Evolutionary conservation across 176 grass and related monocot genomes (phyloP), one percentile per base, ranked within the genome.

Genomic region (Pontederia paniculata): DNA sequence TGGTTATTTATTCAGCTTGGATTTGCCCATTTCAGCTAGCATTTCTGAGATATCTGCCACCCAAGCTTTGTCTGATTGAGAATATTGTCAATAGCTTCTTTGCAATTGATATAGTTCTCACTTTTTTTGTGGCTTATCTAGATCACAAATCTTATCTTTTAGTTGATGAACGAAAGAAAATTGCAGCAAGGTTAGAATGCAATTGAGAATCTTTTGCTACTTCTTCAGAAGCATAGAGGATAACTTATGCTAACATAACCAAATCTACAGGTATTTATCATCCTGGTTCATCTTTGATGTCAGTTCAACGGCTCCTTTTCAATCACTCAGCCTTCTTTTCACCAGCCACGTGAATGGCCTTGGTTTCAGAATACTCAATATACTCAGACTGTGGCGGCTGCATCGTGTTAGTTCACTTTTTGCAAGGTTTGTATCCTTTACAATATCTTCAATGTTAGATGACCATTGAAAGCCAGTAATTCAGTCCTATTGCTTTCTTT

Each of bases 1-100:
- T 53, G 51, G 51, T 53, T 10, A 53, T 53, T 10, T 53, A 53
- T 53, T 53, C 51, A 19, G 51, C 51, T 21, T 53, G 51, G 51
- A 20, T 53, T 9, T 53, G 16, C 18, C 51, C 51, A 9, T 53
- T 53, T 53, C 17, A 53, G 20, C 20, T 53, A n/a, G 51, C 17
- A 20, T 53, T 53, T 20, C 9, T 53, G 18, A 20, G 11, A n/a
- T 18, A 53, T n/a, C 14, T 10, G 20, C 17, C 9, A 2, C 17
- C 17, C 9, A 20, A 9, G 3, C 51, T 53, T 10, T 2, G 9
- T 53, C 9, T 53, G 7, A 18, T 20, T 0, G 51, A 53, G 17
- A 53, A 53, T 20, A 53, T 21, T 10, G 51, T 53, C 10, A 53
- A 53, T 20, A 20, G 51, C 17, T 53, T 53, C 16, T 53, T 53